These are phyloP conservation scores for grape (Vitis vinifera) DNA, from an alignment of 164 flowering plant species.

Conservation along the genomic window DNA sequence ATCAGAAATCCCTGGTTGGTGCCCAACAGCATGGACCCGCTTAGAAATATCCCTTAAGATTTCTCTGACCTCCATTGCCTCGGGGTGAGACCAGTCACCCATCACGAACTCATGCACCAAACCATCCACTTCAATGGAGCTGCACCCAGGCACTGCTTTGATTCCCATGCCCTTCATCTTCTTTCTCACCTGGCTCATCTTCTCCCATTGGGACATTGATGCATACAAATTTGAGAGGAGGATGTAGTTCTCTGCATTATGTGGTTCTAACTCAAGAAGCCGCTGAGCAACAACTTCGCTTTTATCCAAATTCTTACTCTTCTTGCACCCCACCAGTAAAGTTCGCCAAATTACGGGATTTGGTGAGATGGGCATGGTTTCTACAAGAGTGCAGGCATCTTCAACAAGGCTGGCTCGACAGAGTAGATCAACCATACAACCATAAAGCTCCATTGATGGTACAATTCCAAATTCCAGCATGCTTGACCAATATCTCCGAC, in stretches of 20 bases:
- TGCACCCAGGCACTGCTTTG: slow-evolving; percentile 40
- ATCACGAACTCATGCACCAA: slow-evolving; percentile 45
- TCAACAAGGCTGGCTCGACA: slow-evolving; percentile 39
- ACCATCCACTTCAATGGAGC: slow-evolving; percentile 44
- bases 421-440: slow-evolving; percentile 52
- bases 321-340: slow-evolving; percentile 39
- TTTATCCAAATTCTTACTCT: slow-evolving; percentile 18
- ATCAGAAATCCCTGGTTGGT: slow-evolving; percentile 33
- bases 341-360: slow-evolving; percentile 46
- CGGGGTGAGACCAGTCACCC: slow-evolving; percentile 47
- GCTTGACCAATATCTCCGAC: slow-evolving; percentile 32
- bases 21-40: slow-evolving; percentile 31
- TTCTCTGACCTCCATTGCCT: slow-evolving; percentile 26
- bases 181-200: slow-evolving; percentile 37
- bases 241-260: slow-evolving; percentile 42
- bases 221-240: slow-evolving; percentile 45
- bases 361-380: slow-evolving; percentile 33
- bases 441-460: slow-evolving; percentile 52
- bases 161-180: slow-evolving; percentile 43
- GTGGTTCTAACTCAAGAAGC: slow-evolving; percentile 45
- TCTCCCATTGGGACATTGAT: slow-evolving; percentile 32
- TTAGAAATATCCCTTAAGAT: slow-evolving; percentile 29
- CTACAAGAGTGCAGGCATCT: slow-evolving; percentile 31
- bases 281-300: slow-evolving; percentile 33
- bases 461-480: slow-evolving; percentile 34